Conservation (phyloP, 2,329 filamentous ascomycete genomes). For the Magnaporthiopsis incrustans region DNA sequence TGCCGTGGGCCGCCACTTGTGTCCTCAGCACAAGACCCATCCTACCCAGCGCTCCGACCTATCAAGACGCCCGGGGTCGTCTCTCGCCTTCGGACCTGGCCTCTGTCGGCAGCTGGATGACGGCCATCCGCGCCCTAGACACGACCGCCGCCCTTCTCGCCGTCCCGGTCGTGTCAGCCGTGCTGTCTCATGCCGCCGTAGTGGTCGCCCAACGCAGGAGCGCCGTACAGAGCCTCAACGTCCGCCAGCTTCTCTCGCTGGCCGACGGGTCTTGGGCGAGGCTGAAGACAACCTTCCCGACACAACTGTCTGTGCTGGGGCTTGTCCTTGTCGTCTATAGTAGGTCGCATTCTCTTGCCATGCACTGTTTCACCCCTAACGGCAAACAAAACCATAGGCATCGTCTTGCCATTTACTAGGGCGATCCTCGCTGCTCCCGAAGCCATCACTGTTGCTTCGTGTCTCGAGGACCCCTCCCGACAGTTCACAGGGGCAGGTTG, state of each 20-base stretch:
- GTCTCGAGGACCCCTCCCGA: slow-evolving; percentile 3
- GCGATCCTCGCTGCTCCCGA: slow-evolving; percentile 1
- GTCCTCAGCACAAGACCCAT: slow-evolving; percentile 1
- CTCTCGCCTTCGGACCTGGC: slow-evolving; percentile 2
- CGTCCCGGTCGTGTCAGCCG: slow-evolving; percentile 10
- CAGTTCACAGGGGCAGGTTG: background rate
- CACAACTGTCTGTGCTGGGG: background rate
- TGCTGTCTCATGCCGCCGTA: slow-evolving; percentile 9
- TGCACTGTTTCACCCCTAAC: background rate
- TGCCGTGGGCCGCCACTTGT: slow-evolving; percentile 3
- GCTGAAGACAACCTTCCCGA: background rate
- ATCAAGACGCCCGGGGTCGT: background rate
- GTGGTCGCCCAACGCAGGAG: slow-evolving; percentile 7
- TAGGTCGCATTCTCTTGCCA: background rate
- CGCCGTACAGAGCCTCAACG: slow-evolving; percentile 4
- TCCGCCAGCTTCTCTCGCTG: slow-evolving; percentile 8
- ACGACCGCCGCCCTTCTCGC: slow-evolving; percentile 10
- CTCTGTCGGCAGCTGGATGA: slow-evolving; percentile 2
- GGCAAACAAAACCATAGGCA: background rate
- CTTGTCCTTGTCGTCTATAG: background rate
- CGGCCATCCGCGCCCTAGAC: slow-evolving; percentile 5
- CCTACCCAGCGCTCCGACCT: background rate
- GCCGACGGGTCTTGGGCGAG: slow-evolving; percentile 8
- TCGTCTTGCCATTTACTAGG: background rate
- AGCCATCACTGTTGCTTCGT: background rate